Evolutionary conservation across 495 filamentous ascomycete genomes (phyloP).

Genomic region (Aspergillus panamensis): DNA sequence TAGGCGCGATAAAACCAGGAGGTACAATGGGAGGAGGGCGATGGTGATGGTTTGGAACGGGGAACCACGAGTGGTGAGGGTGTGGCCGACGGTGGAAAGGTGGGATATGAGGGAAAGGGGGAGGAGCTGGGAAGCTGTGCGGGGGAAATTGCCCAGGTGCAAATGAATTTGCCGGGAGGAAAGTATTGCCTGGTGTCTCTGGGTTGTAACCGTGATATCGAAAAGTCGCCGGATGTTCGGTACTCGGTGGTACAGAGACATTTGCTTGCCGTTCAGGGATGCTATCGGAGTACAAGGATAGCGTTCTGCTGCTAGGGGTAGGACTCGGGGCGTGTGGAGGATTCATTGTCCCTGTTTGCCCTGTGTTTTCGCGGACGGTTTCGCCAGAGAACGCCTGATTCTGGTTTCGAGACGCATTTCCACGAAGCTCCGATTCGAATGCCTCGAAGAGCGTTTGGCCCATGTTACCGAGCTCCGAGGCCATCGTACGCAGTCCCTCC

Average conservation of each 20-base stretch:
- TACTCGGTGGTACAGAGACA: neutral
- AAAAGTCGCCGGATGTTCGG: neutral
- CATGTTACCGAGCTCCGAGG: constrained; percentile 44
- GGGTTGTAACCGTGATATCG: neutral
- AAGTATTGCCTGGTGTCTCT: too few species aligned
- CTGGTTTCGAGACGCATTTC: constrained; percentile 10
- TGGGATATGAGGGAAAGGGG: constrained; percentile 11
- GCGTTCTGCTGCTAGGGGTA: neutral
- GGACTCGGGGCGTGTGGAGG: neutral
- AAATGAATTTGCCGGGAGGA: neutral
- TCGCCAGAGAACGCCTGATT: neutral
- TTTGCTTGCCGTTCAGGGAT: neutral
- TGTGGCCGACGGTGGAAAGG: neutral
- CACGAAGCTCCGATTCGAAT: constrained; percentile 40
- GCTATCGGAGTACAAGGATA: neutral
- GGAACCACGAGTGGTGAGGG: too few species aligned
- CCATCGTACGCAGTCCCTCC: constrained; percentile 42
- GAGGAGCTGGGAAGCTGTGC: neutral
- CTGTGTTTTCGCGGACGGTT: neutral
- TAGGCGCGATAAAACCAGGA: neutral
- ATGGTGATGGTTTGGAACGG: neutral
- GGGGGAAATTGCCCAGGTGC: neutral
- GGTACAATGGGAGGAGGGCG: neutral
- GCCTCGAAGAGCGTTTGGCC: constrained; percentile 39
- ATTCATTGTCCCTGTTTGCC: neutral